These are phyloP conservation scores for Botrytis hyacinthi DNA, from an alignment of 2,329 filamentous ascomycete genomes.

Conservation along the genomic window DNA sequence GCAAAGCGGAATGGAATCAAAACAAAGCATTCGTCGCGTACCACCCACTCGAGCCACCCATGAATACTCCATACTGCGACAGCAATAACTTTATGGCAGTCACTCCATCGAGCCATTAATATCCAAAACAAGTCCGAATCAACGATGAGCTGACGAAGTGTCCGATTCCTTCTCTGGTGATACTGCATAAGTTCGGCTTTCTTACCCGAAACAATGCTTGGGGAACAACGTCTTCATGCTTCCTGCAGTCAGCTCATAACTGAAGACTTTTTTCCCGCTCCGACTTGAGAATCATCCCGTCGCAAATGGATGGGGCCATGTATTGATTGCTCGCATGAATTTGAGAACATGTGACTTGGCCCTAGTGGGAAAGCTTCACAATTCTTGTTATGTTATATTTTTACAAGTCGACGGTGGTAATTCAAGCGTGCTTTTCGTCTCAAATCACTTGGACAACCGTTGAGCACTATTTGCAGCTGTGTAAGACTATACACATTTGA, in stretches of 20 bases:
- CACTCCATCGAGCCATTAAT: not conserved
- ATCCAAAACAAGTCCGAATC: not conserved
- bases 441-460: not conserved
- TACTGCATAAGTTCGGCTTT: slow-evolving; percentile 4
- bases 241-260: slow-evolving; percentile 12
- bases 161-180: not conserved
- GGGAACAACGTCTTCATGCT: not conserved
- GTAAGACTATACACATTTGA: not conserved
- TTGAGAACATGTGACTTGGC: not conserved
- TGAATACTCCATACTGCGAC: not conserved
- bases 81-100: not conserved
- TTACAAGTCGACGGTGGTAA: not conserved
- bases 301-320: not conserved
- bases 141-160: not conserved
- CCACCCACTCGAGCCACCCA: not conserved
- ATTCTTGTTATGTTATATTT: not conserved
- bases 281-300: not conserved
- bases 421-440: not conserved
- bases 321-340: not conserved
- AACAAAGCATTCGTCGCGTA: not conserved
- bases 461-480: not conserved
- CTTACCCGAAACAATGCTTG: not conserved
- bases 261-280: not conserved
- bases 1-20: not conserved
- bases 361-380: not conserved